Conservation (phyloP, 1,284 basidiomycete species). For the Puccinia hordei region DNA sequence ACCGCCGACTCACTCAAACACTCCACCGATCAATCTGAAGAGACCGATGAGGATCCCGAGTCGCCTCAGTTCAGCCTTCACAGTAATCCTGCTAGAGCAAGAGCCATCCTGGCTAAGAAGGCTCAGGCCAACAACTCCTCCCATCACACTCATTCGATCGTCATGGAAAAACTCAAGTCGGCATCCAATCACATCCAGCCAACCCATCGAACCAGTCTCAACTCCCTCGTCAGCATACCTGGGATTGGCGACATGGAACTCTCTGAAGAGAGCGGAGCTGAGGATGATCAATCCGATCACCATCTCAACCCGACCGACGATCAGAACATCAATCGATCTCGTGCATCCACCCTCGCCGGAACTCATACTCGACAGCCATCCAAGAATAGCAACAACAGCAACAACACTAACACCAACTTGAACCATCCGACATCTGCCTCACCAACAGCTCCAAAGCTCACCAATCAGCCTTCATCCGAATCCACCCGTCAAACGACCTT, state of each 20-base stretch:
- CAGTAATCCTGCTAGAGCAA: slow-evolving; percentile 20
- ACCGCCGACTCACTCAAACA: slow-evolving; percentile 32
- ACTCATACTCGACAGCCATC: slow-evolving; percentile 1
- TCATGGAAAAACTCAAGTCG: slow-evolving; percentile 40
- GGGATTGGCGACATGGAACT: slow-evolving; percentile 68
- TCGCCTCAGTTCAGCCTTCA: background rate
- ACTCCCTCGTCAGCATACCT: slow-evolving; percentile 62
- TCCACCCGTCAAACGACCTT: slow-evolving; percentile 13
- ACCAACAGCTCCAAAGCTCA: slow-evolving; percentile 15
- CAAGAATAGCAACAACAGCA: background rate
- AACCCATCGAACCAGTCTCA: slow-evolving; percentile 19
- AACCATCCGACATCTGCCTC: slow-evolving; percentile 43
- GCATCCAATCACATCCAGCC: slow-evolving; percentile 15
- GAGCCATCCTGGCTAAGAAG: slow-evolving; percentile 49
- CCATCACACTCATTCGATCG: slow-evolving; percentile 6
- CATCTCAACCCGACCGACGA: slow-evolving; percentile 26
- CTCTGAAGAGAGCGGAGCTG: slow-evolving; percentile 75
- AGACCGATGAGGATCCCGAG: background rate
- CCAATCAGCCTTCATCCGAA: slow-evolving; percentile 15
- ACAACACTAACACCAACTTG: background rate
- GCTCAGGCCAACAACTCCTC: slow-evolving; percentile 36
- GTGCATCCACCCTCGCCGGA: slow-evolving; percentile 57
- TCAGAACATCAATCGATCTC: slow-evolving; percentile 31
- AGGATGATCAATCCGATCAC: slow-evolving; percentile 64
- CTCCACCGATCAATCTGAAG: slow-evolving; percentile 21